Base-by-base conservation (phyloP, 495 filamentous ascomycete genomes). In the Talaromyces trachyspermus region DNA sequence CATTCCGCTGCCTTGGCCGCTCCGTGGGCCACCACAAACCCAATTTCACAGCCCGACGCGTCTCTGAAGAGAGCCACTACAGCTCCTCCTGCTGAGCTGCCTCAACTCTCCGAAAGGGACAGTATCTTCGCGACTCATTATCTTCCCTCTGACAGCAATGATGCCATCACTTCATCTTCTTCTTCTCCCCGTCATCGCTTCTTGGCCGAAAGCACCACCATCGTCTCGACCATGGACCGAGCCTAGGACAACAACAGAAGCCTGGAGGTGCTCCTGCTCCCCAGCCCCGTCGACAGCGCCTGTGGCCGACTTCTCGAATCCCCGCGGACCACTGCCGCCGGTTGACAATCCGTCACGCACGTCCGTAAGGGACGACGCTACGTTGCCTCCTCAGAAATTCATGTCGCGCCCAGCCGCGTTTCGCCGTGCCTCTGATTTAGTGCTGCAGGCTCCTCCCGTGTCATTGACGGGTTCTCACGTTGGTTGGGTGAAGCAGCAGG, bases 81-180 rank as follows among this genome's bases (percentile, higher is more conserved):
- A 24, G 49, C 46, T 45, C 62, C 65, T 9, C 39, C 56, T 37
- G 44, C 46, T 50, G 22, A 49, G 60, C 52, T 58, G 55, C 77
- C 76, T 22, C 77, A 77, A 59, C 59, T 82, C 54, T 77, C 76
- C 10, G 79, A 83, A 54, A 61, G 79, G 46, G 79, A 83, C 48
- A 79, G 74, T 58, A 82, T 82, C 59, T 81, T 81, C 54, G 79
- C 79, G 35, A 80, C 78, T 1, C 72, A 78, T 49, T 82, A 81
- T 55, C 60, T 74, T 0, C 65, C 64, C 33, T 68, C 72, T 35
- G 75, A 75, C 47, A 74, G 64, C 53, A 66, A 58, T 53, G 44
- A 46, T 46, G 44, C 30, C 23, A 19, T 33, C 30, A 11, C 44
- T 24, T 60, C 61, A 38, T 65, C 54, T 56, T 70, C 74, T 55